A percentile compares a stretch with the other conserved stretches of the same genome.
These are phyloP conservation scores for Colletotrichum graminicola DNA, from an alignment of 2,329 filamentous ascomycete genomes.

Conservation along the genomic window DNA sequence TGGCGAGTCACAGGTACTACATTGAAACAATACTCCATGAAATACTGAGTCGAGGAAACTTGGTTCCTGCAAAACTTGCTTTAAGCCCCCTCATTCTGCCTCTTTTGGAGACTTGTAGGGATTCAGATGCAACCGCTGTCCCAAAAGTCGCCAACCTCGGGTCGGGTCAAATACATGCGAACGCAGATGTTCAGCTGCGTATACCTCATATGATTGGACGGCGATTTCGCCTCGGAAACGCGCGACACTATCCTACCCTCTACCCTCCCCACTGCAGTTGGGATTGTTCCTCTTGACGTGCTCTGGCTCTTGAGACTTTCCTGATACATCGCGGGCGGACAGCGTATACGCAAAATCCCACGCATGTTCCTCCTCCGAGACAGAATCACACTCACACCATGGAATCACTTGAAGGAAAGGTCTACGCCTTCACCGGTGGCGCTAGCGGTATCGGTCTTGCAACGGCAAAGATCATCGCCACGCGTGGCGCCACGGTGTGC, in stretches of 20 bases:
- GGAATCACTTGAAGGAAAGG: constrained; percentile 49
- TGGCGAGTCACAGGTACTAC: background rate
- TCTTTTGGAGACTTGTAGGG: background rate
- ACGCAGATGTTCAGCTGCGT: background rate
- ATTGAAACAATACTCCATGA: background rate
- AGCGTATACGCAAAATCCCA: background rate
- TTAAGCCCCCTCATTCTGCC: background rate
- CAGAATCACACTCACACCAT: constrained; percentile 39
- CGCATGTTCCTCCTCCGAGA: background rate
- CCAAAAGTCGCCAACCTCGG: constrained; percentile 10
- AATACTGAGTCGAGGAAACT: background rate
- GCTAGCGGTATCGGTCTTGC: constrained; percentile 57
- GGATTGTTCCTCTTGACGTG: constrained; percentile 11
- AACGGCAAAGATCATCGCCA: constrained; percentile 54
- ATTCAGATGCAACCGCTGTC: background rate
- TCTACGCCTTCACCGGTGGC: constrained; percentile 51
- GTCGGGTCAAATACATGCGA: constrained; percentile 37
- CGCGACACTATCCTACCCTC: constrained; percentile 15
- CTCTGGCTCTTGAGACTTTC: background rate
- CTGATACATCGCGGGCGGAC: background rate
- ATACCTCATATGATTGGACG: constrained; percentile 21
- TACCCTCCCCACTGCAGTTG: background rate
- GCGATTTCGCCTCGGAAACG: constrained; percentile 9
- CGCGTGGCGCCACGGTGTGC: constrained; percentile 53
- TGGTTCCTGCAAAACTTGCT: too few relatives aligned